These are phyloP conservation scores for Cutaneotrichosporon sp. DNA, from an alignment of 1,284 basidiomycete species.

Conservation along the genomic window DNA sequence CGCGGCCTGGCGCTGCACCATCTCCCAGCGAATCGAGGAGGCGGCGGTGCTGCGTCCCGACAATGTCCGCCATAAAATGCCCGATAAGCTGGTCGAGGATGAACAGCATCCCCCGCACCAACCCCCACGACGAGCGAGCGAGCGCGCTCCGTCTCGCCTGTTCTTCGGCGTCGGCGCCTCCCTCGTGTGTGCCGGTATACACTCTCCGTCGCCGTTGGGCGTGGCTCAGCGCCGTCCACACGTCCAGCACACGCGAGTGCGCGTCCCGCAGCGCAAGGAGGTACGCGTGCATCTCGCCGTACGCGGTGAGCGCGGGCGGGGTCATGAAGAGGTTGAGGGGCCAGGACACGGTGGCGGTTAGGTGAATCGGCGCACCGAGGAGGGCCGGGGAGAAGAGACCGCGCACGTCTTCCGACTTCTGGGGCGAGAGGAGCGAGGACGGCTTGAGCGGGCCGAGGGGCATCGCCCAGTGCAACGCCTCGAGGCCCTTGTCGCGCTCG, in stretches of 20 bases:
- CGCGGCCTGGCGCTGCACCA: neutral
- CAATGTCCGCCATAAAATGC: slow-evolving; percentile 85
- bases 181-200: slow-evolving; percentile 84
- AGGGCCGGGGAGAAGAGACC: slow-evolving; percentile 68
- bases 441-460: slow-evolving; percentile 67
- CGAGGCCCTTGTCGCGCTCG: slow-evolving; percentile 72
- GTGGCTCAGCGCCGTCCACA: slow-evolving; percentile 80
- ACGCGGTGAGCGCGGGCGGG: slow-evolving; percentile 68
- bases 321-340: slow-evolving; percentile 87
- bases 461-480: slow-evolving; percentile 69
- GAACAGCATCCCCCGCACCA: slow-evolving; percentile 84
- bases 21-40: slow-evolving; percentile 39
- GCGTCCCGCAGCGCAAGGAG: slow-evolving; percentile 79
- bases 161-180: slow-evolving; percentile 72
- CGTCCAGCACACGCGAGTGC: slow-evolving; percentile 72
- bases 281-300: slow-evolving; percentile 77
- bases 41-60: slow-evolving; percentile 72
- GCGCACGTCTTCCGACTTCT: slow-evolving; percentile 17
- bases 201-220: slow-evolving; percentile 74
- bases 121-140: slow-evolving; percentile 77
- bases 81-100: slow-evolving; percentile 75
- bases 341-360: slow-evolving; percentile 74
- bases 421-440: neutral
- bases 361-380: slow-evolving; percentile 71
- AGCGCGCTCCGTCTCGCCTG: slow-evolving; percentile 60